Evolutionary conservation across 1,139 yeast species (phyloP).

Genomic region (Geotrichum fermentans): DNA sequence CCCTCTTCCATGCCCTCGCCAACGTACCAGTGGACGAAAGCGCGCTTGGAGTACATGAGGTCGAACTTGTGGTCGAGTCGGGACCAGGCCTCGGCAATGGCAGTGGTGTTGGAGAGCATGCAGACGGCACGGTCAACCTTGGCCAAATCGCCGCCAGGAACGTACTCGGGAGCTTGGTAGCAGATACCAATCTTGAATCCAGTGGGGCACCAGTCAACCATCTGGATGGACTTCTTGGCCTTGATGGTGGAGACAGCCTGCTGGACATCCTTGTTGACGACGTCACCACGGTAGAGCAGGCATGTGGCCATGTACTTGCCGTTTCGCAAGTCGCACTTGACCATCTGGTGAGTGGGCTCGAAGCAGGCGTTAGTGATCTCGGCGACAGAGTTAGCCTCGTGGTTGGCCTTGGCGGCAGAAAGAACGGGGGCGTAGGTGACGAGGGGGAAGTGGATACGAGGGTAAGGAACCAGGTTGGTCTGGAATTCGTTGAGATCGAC

Average conservation of each 20-base stretch:
- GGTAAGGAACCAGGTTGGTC: constrained; percentile 96
- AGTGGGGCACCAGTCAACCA: constrained; percentile 99
- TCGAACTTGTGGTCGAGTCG: constrained; percentile 96
- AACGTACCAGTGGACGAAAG: constrained; percentile 98
- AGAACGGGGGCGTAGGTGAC: constrained; percentile 96
- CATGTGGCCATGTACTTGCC: constrained; percentile 99
- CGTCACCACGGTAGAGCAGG: constrained; percentile 96
- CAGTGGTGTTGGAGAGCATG: constrained; percentile 95
- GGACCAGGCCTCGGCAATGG: constrained; percentile 98
- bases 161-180: constrained; percentile 94
- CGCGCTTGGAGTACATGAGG: constrained; percentile 97
- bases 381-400: constrained; percentile 83
- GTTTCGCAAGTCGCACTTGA: constrained; percentile 91
- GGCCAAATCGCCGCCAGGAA: constrained; percentile 83
- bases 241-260: constrained; percentile 90
- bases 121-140: constrained; percentile 94
- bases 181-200: constrained; percentile 99
- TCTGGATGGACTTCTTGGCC: constrained; percentile 88
- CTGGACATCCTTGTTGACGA: constrained; percentile 94
- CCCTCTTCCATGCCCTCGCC: constrained; percentile 97
- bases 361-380: constrained; percentile 97
- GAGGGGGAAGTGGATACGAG: constrained; percentile 98
- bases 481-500: constrained; percentile 97
- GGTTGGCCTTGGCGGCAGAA: constrained; percentile 85
- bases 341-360: constrained; percentile 98